Base-by-base conservation (phyloP, 1,284 basidiomycete species). In the Sphaerobolus stellatus region DNA sequence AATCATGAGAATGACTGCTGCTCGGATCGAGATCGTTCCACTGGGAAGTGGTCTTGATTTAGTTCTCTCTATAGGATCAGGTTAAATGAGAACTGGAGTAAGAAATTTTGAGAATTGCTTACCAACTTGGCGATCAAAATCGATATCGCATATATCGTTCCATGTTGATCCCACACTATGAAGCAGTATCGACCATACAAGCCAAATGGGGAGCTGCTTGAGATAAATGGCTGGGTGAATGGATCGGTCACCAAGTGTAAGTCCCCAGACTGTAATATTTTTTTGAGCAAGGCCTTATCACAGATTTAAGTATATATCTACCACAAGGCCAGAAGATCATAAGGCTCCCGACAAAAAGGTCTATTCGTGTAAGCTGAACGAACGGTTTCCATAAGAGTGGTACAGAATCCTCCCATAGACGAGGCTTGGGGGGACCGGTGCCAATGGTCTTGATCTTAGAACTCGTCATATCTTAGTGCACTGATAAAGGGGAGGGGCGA, bases 41-140 rank as follows among this genome's bases (percentile, higher is more conserved):
- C 73, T 66, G 2, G 79, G 77, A 5, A 83, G 67, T 0, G 82
- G 82, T 7, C 82, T 68, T 5, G 66, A 57, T 59, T 75, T 77
- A 11, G 79, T 81, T 13, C 80, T 70, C 53, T 78, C 79, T 78
- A 40, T 18, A 51, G 7, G n/a, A n/a, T 43, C 25, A 52, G 9
- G 20, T 47, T 11, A 22, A 9, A 11, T 44, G 30, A 16, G 48
- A 54, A 16, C 24, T n/a, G 48, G 46, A 30, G 27, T 25, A 56
- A 9, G n/a, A 40, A 11, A 31, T 40, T 28, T 56, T 54, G 29
- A 11, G 20, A 24, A 24, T 47, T 14, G 58, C 52, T 44, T 46
- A 64, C 65, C 65, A n/a, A 66, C 64, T 44, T 58, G 56, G 14
- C 52, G 50, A 47, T 66, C 65, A 31, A 64, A 50, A 20, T 66